A percentile compares a stretch with the other conserved stretches of the same genome.
These are phyloP conservation scores for Dimocarpus longan DNA, from an alignment of 345 rosid genomes.

Conservation along the genomic window DNA sequence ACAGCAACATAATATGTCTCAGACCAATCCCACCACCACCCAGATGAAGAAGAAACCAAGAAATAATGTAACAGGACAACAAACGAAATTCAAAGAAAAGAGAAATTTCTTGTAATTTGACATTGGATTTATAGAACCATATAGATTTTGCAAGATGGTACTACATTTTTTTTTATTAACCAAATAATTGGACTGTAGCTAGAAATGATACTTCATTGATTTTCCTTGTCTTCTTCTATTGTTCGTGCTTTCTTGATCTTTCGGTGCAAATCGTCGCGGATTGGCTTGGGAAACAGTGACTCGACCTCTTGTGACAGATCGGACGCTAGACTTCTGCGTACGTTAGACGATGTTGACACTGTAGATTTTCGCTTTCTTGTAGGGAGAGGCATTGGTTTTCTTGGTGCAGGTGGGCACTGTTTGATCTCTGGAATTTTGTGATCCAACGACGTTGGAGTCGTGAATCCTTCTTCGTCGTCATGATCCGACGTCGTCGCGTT, in stretches of 20 bases:
- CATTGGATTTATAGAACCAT: neutral
- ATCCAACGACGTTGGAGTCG: slow-evolving; percentile 55
- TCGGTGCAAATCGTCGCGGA: slow-evolving; percentile 32
- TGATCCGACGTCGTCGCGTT: neutral
- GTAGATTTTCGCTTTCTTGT: slow-evolving; percentile 39
- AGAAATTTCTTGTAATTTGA: neutral
- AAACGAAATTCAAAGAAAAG: neutral
- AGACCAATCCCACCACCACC: slow-evolving; percentile 8
- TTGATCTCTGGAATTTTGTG: slow-evolving; percentile 46
- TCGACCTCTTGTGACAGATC: slow-evolving; percentile 54
- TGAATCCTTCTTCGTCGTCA: slow-evolving; percentile 52
- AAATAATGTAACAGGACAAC: neutral
- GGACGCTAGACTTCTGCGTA: slow-evolving; percentile 25
- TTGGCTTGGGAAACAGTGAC: slow-evolving; percentile 34
- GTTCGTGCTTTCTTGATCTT: slow-evolving; percentile 66
- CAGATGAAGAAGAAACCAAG: neutral
- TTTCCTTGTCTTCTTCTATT: slow-evolving; percentile 17
- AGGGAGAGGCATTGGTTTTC: slow-evolving; percentile 33
- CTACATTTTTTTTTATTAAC: neutral
- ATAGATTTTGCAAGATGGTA: slow-evolving; percentile 6
- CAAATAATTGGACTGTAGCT: too few species aligned
- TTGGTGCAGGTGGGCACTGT: slow-evolving; percentile 65
- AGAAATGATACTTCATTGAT: neutral
- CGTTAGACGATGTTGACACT: slow-evolving; percentile 7
- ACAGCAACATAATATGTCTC: slow-evolving; percentile 10